Conservation (phyloP, 371 early-diverging fungal species). For the Mucor racemosus region DNA sequence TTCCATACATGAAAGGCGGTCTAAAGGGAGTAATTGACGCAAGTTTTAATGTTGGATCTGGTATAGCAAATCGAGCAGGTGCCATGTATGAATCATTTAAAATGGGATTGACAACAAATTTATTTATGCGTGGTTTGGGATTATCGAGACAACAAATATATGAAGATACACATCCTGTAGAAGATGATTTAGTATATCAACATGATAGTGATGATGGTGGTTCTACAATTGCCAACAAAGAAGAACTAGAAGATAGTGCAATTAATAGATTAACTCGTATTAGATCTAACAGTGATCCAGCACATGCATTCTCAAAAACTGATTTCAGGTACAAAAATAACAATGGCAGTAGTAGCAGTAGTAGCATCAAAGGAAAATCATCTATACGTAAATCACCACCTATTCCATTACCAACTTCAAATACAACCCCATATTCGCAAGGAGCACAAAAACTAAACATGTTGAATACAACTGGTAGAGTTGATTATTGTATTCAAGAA, state of each 20-base stretch:
- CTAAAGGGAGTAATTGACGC: conserved; percentile 69
- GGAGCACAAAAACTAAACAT: conserved; percentile 54
- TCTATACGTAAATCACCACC: conserved; percentile 30
- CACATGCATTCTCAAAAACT: conserved; percentile 13
- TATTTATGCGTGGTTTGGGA: conserved; percentile 62
- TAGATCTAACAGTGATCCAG: conserved; percentile 43
- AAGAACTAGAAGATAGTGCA: conserved; percentile 13
- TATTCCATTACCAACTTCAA: conserved; percentile 24
- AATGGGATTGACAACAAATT: conserved; percentile 59
- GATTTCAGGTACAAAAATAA: conserved; percentile 16
- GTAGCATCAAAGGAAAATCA: conserved; percentile 12
- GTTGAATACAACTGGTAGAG: conserved; percentile 72
- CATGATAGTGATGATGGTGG: conserved; percentile 21
- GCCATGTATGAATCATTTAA: conserved; percentile 72
- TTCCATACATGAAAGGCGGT: conserved; percentile 87
- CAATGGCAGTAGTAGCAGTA: not conserved
- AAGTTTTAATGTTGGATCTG: conserved; percentile 63
- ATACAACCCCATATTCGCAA: conserved; percentile 32
- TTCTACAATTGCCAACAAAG: not conserved
- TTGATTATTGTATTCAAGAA: conserved; percentile 83
- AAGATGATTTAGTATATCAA: conserved; percentile 25
- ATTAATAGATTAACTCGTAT: conserved; percentile 27
- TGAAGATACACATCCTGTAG: conserved; percentile 37
- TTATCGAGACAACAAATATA: conserved; percentile 50
- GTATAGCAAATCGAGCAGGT: conserved; percentile 72